Base-by-base conservation (phyloP, 768 basidiomycete species). In the Suillus tomentosus region DNA sequence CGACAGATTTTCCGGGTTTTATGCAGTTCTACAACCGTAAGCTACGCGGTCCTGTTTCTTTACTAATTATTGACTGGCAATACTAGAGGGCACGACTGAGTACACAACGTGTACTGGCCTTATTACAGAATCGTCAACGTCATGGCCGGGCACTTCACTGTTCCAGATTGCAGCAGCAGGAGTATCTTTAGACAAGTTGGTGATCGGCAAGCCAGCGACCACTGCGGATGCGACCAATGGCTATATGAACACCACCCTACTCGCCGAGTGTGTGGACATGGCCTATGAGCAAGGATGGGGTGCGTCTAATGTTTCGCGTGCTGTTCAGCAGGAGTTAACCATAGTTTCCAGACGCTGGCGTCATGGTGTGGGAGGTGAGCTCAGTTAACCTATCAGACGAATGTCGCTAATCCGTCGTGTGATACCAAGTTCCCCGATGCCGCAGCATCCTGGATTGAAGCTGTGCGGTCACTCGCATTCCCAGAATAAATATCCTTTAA, bases 171-270 rank as follows among this genome's bases (percentile, higher is more conserved):
- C 77, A 22, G 80, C 80, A 2, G 83, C 76, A 64, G 88, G 88
- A 24, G 83, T 92, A 10, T 72, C 80, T 3, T 69, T 85, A 53
- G 73, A 82, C 72, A 92, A 93, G 75, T 79, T 92, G 58, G 85
- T 92, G 65, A 89, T 93, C 69, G 90, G 90, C 5, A 93, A 93
- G 74, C 90, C 90, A 1, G 86, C 85, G 2, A 62, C 79, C 0
- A 66, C 66, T 8, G 68, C 76, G 9, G 85, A 86, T 61, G 87
- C 88, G 3, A 81, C 65, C 65, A 89, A 84, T 66, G 87, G 81
- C 5, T 84, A 78, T 64, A 88, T 93, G 73, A 78, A 77, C 45
- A 77, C 87, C 1, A 74, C 79, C 10, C 83, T 82, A 5, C 79
- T 93, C 10, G 83, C 87, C 5, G 73, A 73, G 13, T 94, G 91